Evolutionary conservation across 495 filamentous ascomycete species (phyloP).

Genomic region (Trichoderma reesei): DNA sequence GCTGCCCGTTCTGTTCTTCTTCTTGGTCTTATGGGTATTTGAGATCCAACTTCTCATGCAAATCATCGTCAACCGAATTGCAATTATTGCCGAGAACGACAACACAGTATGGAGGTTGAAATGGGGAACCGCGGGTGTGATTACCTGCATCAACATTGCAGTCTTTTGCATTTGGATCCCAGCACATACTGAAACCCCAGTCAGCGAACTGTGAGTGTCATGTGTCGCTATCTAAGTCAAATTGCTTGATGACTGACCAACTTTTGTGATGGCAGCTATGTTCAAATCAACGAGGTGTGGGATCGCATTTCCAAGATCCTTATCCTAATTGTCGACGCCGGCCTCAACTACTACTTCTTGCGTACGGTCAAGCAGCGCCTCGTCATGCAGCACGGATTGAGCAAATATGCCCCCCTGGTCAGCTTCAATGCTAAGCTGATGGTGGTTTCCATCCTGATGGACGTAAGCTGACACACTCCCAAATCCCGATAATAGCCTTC

Average conservation of each 20-base stretch:
- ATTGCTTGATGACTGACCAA: not conserved
- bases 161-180: slow-evolving; percentile 44
- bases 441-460: slow-evolving; percentile 35
- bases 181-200: slow-evolving; percentile 27
- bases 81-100: slow-evolving; percentile 27
- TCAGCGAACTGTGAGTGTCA: slow-evolving; percentile 4
- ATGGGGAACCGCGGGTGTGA: slow-evolving; percentile 32
- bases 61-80: slow-evolving; percentile 42
- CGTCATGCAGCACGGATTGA: slow-evolving; percentile 23
- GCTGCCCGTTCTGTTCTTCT: slow-evolving; percentile 19
- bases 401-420: slow-evolving; percentile 35
- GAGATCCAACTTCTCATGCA: slow-evolving; percentile 34
- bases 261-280: slow-evolving; percentile 16
- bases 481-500: not conserved
- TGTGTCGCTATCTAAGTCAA: not conserved
- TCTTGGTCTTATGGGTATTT: slow-evolving; percentile 28
- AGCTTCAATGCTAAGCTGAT: slow-evolving; percentile 38
- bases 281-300: slow-evolving; percentile 36
- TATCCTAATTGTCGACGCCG: slow-evolving; percentile 34
- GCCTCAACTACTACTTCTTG: slow-evolving; percentile 37
- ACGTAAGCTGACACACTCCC: slow-evolving; percentile 23
- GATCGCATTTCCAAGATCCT: slow-evolving; percentile 35
- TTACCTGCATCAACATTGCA: slow-evolving; percentile 34
- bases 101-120: slow-evolving; percentile 23
- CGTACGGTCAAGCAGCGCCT: slow-evolving; percentile 21